Percentiles rank a stretch among this genome's conserved stretches.
Evolutionary conservation across 2,329 filamentous ascomycete genomes (phyloP).

Genomic region (Colletotrichum sojae): DNA sequence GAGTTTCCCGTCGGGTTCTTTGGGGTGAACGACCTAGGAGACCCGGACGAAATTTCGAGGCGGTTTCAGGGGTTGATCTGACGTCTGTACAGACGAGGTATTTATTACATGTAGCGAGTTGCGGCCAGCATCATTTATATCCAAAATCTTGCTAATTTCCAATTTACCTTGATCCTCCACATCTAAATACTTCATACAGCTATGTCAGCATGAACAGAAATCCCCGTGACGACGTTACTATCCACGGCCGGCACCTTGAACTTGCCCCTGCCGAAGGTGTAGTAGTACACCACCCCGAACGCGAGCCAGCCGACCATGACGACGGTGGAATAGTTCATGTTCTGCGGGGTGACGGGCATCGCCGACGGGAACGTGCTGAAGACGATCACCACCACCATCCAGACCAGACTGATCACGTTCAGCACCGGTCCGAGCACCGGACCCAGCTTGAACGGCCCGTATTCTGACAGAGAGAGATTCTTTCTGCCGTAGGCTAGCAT

Average conservation of each 20-base stretch:
- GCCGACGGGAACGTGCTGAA: constrained; percentile 61
- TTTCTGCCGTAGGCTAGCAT: constrained; percentile 55
- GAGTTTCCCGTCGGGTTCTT: constrained; percentile 33
- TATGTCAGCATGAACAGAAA: constrained; percentile 19
- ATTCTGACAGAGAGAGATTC: constrained; percentile 38
- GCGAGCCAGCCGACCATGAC: constrained; percentile 57
- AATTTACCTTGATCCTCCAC: background rate
- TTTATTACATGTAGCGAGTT: background rate
- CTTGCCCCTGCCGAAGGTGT: constrained; percentile 43
- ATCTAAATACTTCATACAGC: background rate
- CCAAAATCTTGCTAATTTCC: background rate
- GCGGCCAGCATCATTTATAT: background rate
- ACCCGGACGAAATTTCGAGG: constrained; percentile 49
- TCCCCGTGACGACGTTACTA: constrained; percentile 29
- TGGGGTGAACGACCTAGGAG: constrained; percentile 26
- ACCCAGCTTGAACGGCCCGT: constrained; percentile 50
- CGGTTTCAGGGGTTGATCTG: constrained; percentile 51
- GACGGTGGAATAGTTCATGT: constrained; percentile 63
- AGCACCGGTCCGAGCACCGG: constrained; percentile 48
- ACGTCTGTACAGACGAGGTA: background rate
- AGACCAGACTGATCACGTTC: constrained; percentile 59
- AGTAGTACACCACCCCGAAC: constrained; percentile 53
- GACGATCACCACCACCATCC: constrained; percentile 59
- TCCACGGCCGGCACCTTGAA: constrained; percentile 45
- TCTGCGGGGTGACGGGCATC: constrained; percentile 56